A percentile compares a stretch with the other conserved stretches of the same genome.
These are phyloP conservation scores for Peronospora farinosa DNA, from an alignment of 352 stramenopile species.

Conservation along the genomic window DNA sequence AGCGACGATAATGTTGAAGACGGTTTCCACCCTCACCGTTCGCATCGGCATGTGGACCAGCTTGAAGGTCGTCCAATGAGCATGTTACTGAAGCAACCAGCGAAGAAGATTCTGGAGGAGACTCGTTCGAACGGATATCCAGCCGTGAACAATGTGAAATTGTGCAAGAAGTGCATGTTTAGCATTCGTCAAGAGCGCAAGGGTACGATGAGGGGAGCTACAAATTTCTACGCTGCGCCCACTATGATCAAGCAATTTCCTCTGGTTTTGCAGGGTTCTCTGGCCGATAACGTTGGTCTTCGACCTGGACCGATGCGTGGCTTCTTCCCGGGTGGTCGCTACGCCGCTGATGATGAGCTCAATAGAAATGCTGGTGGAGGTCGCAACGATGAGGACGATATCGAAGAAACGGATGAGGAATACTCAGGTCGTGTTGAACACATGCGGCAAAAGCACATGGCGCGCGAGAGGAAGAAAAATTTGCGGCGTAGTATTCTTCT, in stretches of 20 bases:
- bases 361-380: slow-evolving; percentile 17
- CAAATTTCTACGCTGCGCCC: slow-evolving; percentile 42
- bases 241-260: slow-evolving; percentile 51
- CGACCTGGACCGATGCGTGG: slow-evolving; percentile 26
- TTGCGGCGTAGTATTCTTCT: slow-evolving; percentile 34
- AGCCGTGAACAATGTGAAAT: slow-evolving; percentile 58
- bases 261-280: slow-evolving; percentile 30
- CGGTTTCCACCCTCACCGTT: slow-evolving; percentile 2
- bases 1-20: slow-evolving; percentile 8
- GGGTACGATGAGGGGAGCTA: slow-evolving; percentile 37
- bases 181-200: slow-evolving; percentile 57
- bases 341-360: slow-evolving; percentile 34
- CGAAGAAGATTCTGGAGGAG: slow-evolving; percentile 38
- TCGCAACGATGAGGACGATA: slow-evolving; percentile 33
- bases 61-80: slow-evolving; percentile 19
- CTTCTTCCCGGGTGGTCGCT: slow-evolving; percentile 33
- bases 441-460: slow-evolving; percentile 60
- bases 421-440: slow-evolving; percentile 49
- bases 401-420: slow-evolving; percentile 38
- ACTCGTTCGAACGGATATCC: slow-evolving; percentile 43
- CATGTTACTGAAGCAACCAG: slow-evolving; percentile 33
- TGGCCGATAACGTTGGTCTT: slow-evolving; percentile 29
- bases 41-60: slow-evolving; percentile 14
- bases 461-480: slow-evolving; percentile 57
- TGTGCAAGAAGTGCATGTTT: slow-evolving; percentile 78